Evolutionary conservation across 1,284 basidiomycete species (phyloP).

Genomic region (Porogramme epimiltina): DNA sequence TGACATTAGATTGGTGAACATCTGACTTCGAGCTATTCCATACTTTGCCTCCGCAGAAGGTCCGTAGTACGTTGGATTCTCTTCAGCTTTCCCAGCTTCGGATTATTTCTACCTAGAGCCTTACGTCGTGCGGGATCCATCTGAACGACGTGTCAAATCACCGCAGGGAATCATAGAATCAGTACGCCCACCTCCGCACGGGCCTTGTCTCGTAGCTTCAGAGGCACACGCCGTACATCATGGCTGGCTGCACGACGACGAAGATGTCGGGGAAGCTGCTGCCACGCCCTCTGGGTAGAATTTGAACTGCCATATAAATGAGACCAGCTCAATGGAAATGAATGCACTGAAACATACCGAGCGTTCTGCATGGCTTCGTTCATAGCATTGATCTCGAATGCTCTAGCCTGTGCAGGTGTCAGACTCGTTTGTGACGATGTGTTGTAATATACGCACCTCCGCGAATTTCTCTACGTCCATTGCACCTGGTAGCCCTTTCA

Average conservation of each 20-base stretch:
- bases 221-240: slow-evolving; percentile 87
- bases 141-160: slow-evolving; percentile 40
- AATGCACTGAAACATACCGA: slow-evolving; percentile 57
- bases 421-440: no score
- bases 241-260: slow-evolving; percentile 91
- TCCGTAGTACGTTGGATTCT: slow-evolving; percentile 49
- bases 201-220: slow-evolving; percentile 77
- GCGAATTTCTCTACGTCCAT: slow-evolving; percentile 88
- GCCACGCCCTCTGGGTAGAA: slow-evolving; percentile 84
- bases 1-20: slow-evolving; percentile 24
- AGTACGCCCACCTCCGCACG: slow-evolving; percentile 71
- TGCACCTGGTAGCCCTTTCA: slow-evolving; percentile 65
- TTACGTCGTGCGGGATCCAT: slow-evolving; percentile 78
- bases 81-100: slow-evolving; percentile 61
- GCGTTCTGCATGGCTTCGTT: slow-evolving; percentile 81
- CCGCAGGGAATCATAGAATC: neutral
- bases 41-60: slow-evolving; percentile 71
- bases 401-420: slow-evolving; percentile 61
- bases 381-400: slow-evolving; percentile 89
- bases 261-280: slow-evolving; percentile 86
- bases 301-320: slow-evolving; percentile 33
- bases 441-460: slow-evolving; percentile 65
- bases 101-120: slow-evolving; percentile 45
- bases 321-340: neutral
- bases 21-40: no score